Evolutionary conservation across 148 eudicot genomes (phyloP), one percentile per base, ranked within the genome.

Genomic region (Amaranthus palmeri): DNA sequence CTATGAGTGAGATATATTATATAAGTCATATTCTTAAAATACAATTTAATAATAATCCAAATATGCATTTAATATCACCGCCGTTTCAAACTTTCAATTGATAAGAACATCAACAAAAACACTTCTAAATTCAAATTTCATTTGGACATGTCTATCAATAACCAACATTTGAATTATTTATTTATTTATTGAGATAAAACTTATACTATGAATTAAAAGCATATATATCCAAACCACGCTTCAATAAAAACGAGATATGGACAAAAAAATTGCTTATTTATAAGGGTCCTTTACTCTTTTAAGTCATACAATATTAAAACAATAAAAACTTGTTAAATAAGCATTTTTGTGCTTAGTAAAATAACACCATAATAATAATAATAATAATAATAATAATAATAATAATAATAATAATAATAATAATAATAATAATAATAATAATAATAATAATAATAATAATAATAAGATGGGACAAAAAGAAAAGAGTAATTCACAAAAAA

Each of bases 401-500:
- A 8, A 5, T 12, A 13, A 7, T 14, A 45, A 3, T 18, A 25
- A 71, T 36, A 44, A 45, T 12, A 25, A 73, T 40, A 42, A 43
- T 17, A 8, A 5, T 36, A 44, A 45, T 12, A 25, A 73, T 40
- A 42, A 43, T 17, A 8, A 5, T 12, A 25, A 73, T 40, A 42
- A 43, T 17, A 8, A 5, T 12, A 13, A 7, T 14, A 45, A 3
- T 18, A 25, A 71, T 36, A 44, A 45, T 12, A 48, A 14, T 36
- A 41, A 72, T 14, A 66, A 61, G 61, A 76, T 36, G 50, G 46
- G 49, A n/a, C 8, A 9, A 79, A 79, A 81, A 47, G 18, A 42
- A 18, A 72, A 15, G 42, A 62, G 51, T 61, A 62, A 61, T 74
- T 63, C 74, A 79, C 78, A 69, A 55, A 74, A 75, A 79, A 70